A percentile compares a stretch with the other conserved stretches of the same genome.
Conservation (phyloP, 1,284 basidiomycete species). For the Sanghuangporus sanghuang region DNA sequence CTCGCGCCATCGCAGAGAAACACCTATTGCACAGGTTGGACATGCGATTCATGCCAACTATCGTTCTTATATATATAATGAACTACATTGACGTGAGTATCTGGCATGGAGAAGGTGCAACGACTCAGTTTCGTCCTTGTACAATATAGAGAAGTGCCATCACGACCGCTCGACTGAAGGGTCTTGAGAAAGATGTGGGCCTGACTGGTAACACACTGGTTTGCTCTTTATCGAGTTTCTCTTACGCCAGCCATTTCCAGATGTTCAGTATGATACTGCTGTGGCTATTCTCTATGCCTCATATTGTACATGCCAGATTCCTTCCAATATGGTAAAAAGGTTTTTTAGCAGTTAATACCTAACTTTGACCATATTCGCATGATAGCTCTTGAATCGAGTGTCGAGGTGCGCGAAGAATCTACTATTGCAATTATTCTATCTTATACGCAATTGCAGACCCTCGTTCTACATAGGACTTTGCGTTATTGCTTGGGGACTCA, state of each 20-base stretch:
- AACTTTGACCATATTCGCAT: neutral
- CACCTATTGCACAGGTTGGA: conserved; percentile 53
- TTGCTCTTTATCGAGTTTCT: neutral
- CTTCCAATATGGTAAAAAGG: conserved; percentile 51
- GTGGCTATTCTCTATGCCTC: conserved; percentile 57
- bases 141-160: conserved; percentile 51
- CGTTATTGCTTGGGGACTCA: conserved; percentile 25
- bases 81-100: conserved; percentile 63
- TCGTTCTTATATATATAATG: conserved; percentile 60
- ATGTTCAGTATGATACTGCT: conserved; percentile 55
- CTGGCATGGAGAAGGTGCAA: neutral
- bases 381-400: conserved; percentile 48
- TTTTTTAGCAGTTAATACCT: neutral
- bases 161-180: conserved; percentile 55
- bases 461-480: conserved; percentile 24
- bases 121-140: neutral
- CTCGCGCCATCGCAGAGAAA: conserved; percentile 29
- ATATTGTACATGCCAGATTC: conserved; percentile 58
- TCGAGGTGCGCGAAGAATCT: conserved; percentile 34
- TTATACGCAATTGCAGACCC: conserved; percentile 14
- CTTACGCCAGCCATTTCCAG: conserved; percentile 27
- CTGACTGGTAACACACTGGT: conserved; percentile 35
- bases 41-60: conserved; percentile 50
- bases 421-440: neutral
- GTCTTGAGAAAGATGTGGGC: conserved; percentile 51